phyloP scores from a whole-genome alignment of 179 eudicot species.

The Pouteria campechiana region DNA sequence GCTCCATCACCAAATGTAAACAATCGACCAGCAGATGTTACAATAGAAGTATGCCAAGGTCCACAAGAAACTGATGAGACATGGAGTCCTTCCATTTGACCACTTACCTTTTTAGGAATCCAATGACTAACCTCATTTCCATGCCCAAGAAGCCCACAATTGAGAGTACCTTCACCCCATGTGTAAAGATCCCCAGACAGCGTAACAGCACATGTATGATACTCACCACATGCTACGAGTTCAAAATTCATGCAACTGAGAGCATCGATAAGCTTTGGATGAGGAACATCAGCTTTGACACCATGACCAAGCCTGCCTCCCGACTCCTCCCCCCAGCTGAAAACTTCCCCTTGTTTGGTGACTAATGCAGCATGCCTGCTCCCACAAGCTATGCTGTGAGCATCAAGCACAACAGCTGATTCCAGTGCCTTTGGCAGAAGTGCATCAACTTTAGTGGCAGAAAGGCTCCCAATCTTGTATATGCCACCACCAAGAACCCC shows the following conservation, averaged over 20 bases:
- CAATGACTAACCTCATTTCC: slow-evolving; percentile 63
- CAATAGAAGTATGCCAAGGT: slow-evolving; percentile 86
- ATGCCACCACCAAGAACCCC: slow-evolving; percentile 62
- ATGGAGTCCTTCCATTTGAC: slow-evolving; percentile 54
- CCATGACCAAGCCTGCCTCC: slow-evolving; percentile 99
- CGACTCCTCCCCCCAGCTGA: slow-evolving; percentile 89
- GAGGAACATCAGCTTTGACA: slow-evolving; percentile 51
- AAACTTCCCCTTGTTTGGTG: slow-evolving; percentile 75
- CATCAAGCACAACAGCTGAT: slow-evolving; percentile 73
- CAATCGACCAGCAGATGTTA: slow-evolving; percentile 63
- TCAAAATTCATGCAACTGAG: slow-evolving; percentile 53
- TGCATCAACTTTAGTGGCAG: slow-evolving; percentile 34
- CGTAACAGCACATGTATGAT: slow-evolving; percentile 82
- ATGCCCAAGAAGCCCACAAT: slow-evolving; percentile 73
- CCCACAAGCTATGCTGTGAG: slow-evolving; percentile 69
- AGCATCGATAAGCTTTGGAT: slow-evolving; percentile 62
- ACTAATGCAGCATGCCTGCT: slow-evolving; percentile 69
- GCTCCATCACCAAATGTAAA: slow-evolving; percentile 96
- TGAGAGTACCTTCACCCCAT: slow-evolving; percentile 77
- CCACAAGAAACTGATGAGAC: slow-evolving; percentile 71
- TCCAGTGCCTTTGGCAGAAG: slow-evolving; percentile 63
- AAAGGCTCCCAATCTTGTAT: slow-evolving; percentile 22
- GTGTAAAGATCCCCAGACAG: slow-evolving; percentile 65
- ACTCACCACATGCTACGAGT: slow-evolving; percentile 69
- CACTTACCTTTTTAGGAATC: slow-evolving; percentile 68